Base-by-base conservation (phyloP, 768 basidiomycete genomes). In the Boletus vermiculosoides region DNA sequence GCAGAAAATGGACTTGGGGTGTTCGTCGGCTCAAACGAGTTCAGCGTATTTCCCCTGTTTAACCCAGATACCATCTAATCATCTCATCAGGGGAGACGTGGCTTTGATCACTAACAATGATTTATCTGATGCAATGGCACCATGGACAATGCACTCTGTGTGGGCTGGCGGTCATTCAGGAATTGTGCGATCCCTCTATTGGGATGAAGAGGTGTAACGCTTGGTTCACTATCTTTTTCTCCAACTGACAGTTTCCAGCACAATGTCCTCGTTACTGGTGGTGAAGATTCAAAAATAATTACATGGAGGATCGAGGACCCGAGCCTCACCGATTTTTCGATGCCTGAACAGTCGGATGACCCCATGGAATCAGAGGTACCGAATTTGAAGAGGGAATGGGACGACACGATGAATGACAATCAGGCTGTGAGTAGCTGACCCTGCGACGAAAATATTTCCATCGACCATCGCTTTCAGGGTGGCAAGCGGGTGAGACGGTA, bases 11-110 rank as follows among this genome's bases (percentile, higher is more conserved):
- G 63, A 20, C 71, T 88, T 10, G 77, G 77, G 31, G 69, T 90
- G 5, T 87, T 90, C 52, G 80, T 83, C 5, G 90, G 89, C 0
- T 89, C 89, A 1, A 90, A 92, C 52, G 85, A 89, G 90, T 86
- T 65, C 33, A 80, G 59, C 33, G 16, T 15, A 36, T 47, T 48
- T 45, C 45, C 31, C 30, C 34, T 33, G 36, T n/a, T 25, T 36
- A 6, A 5, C 12, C 15, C 16, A 11, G 25, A 36, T 46, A 15
- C 50, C 22, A 52, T 42, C 52, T 57, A 56, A 57, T 49, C 7
- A 45, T 15, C 44, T 51, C 15, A 8, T 12, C 31, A 87, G 85
- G 65, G 86, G 86, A 34, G 84, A 87, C 56, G 63, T 82, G 20
- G 83, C 83, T 5, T 68, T 87, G 31, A 64, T 86, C 16, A 81